Evolutionary conservation across 208 protist species (phyloP), one percentile per base, ranked within the genome.

Genomic region (Kentomonas sorsogonicus): DNA sequence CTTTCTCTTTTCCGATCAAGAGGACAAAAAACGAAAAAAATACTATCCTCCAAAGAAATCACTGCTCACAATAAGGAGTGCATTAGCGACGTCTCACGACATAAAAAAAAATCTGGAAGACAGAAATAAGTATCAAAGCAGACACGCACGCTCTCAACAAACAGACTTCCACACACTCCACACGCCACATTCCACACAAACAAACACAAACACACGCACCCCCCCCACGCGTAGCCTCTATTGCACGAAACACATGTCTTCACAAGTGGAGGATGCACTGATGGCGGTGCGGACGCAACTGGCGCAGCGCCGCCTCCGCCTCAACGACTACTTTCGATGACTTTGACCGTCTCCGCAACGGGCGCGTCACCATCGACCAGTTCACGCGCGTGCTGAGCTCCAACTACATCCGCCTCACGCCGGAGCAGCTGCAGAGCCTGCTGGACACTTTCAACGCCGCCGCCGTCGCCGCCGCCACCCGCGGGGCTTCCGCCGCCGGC

Each of bases 251-350:
- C 40, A 22, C 1, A 3, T 40, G 13, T 3, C 29, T 13, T 39
- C 55, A 4, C 34, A 26, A 20, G 16, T 57, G 11, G 65, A 72
- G 0, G 61, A 47, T 3, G 68, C 70, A 4, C 36, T 92, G 62
- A 48, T 65, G 50, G 75, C 76, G 45, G 67, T 81, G 25, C 69
- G 69, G 3, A 70, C 73, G 23, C 69, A 85, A 23, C 63, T 74
- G 23, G 59, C 66, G 31, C 77, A 90, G 60, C 75, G 80, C 20
- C 85, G 87, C 34, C 63, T 94, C 27, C 78, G 83, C 36, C 62
- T 94, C 13, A 71, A 91, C 48, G 78, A 91, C 41, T 74, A 77
- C 53, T 92, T n/a, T 97, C 51, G 48, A 66, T 13, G 91, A 97
- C 63, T 97, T 87, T 57, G 91, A 97, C 44, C 63, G 46, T 13